Evolutionary conservation across 192 early-diverging fungal species (phyloP).

Genomic region (Coemansia sp.): DNA sequence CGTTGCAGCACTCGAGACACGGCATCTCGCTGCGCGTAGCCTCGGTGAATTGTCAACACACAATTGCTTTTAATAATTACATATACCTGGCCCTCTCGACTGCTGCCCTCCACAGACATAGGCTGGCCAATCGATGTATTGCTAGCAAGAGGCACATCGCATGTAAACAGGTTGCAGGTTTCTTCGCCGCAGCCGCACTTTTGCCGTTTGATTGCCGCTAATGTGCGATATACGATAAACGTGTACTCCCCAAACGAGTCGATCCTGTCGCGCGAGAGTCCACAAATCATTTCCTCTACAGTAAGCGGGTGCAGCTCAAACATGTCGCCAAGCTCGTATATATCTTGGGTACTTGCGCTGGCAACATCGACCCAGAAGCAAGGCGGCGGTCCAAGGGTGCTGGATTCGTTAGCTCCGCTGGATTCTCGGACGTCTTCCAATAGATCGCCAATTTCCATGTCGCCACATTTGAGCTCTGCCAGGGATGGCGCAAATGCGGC

Average conservation of each 20-base stretch:
- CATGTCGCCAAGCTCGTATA: slow-evolving; percentile 61
- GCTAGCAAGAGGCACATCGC: background rate
- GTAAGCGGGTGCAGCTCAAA: slow-evolving; percentile 81
- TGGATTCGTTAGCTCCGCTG: slow-evolving; percentile 9
- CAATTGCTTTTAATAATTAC: slow-evolving; percentile 36
- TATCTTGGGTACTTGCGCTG: slow-evolving; percentile 58
- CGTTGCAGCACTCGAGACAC: slow-evolving; percentile 26
- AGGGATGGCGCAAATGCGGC: slow-evolving; percentile 18
- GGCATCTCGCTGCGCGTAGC: slow-evolving; percentile 5
- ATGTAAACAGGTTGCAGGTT: background rate
- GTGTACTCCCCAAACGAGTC: slow-evolving; percentile 65
- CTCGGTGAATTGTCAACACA: slow-evolving; percentile 40
- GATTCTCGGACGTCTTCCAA: slow-evolving; percentile 6
- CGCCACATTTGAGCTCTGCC: slow-evolving; percentile 6
- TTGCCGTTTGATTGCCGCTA: background rate
- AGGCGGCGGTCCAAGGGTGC: background rate
- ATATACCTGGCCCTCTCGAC: slow-evolving; percentile 14
- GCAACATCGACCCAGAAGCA: slow-evolving; percentile 79
- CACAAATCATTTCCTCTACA: slow-evolving; percentile 85
- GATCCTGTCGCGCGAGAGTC: slow-evolving; percentile 93
- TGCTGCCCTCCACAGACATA: background rate
- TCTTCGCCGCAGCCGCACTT: slow-evolving; percentile 4
- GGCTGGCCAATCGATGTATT: background rate
- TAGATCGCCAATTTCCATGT: slow-evolving; percentile 11
- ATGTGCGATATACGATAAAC: slow-evolving; percentile 62